Evolutionary conservation across 2,329 filamentous ascomycete species (phyloP), one percentile per base, ranked within the genome.

Genomic region (Didymella lethalis): DNA sequence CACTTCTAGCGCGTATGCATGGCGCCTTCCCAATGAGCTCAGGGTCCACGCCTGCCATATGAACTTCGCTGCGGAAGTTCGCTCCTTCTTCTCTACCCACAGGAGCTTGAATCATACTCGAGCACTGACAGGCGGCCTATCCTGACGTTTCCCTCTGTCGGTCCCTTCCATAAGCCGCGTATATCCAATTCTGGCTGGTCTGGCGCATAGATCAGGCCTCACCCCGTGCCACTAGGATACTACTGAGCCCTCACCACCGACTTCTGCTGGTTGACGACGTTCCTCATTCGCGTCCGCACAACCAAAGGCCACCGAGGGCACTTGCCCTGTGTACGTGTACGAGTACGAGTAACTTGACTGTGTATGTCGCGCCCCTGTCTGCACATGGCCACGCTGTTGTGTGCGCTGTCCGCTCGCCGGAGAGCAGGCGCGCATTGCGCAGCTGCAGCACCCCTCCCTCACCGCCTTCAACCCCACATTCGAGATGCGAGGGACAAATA

Each of bases 391-490:
- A 48, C 50, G 46, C 28, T 47, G 43, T 20, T 48, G 40, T 61
- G 54, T 59, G 45, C 47, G 46, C 57, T 41, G 52, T 54, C 23
- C 47, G 46, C 57, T 41, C 50, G 53, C 20, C 54, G 48, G 54
- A 53, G 40, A 46, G 56, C 47, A 54, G 56, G 60, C 47, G 61
- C 51, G 57, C 53, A 14, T 54, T 50, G 53, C 55, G 57, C 59
- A 38, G 61, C 64, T 40, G 58, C 63, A 64, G 57, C 65, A 63
- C 62, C 57, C 62, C 71, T 62, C 65, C 53, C 71, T 68, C 72
- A 73, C 75, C 71, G 73, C 75, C 70, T 65, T 68, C 70, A 70
- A 74, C 72, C 75, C 71, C 69, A 66, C 72, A 62, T 68, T 62
- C 61, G 23, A 61, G 48, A 54, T 58, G 48, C 57, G 58, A 59